These are phyloP conservation scores for Neonectria faginata DNA, from an alignment of 2,329 filamentous ascomycete genomes.

Conservation along the genomic window DNA sequence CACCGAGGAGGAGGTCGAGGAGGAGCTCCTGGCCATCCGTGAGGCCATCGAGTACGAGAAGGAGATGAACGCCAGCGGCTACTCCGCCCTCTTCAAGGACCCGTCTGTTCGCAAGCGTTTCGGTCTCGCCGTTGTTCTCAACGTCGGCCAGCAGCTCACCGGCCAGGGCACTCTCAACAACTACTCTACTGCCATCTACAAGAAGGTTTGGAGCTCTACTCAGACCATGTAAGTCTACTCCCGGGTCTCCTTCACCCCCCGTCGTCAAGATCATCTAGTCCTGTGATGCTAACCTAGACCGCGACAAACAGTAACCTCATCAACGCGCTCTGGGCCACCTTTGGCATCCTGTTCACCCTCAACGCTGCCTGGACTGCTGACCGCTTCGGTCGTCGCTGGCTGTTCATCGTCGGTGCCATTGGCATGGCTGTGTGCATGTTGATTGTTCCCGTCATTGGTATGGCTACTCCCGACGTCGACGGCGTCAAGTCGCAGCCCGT, in stretches of 20 bases:
- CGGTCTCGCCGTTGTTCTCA: conserved; percentile 73
- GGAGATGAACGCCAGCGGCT: conserved; percentile 72
- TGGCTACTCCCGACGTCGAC: conserved; percentile 61
- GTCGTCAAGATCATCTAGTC: background rate
- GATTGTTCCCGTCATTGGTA: conserved; percentile 62
- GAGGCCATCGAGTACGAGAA: conserved; percentile 79
- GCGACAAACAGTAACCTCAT: conserved; percentile 64
- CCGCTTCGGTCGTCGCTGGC: conserved; percentile 76
- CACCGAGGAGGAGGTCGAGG: conserved; percentile 73
- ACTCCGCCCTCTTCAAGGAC: conserved; percentile 77
- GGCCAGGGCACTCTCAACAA: conserved; percentile 79
- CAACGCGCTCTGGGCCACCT: conserved; percentile 80
- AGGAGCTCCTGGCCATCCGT: conserved; percentile 72
- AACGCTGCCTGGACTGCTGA: conserved; percentile 81
- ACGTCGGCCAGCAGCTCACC: conserved; percentile 78
- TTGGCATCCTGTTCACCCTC: conserved; percentile 78
- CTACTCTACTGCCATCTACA: conserved; percentile 80
- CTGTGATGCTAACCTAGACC: conserved; percentile 9
- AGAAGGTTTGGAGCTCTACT: conserved; percentile 71
- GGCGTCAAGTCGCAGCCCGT: conserved; percentile 68
- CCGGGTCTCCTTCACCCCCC: too few species aligned
- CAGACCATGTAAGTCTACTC: conserved; percentile 60
- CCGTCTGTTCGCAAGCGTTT: conserved; percentile 75
- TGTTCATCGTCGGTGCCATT: conserved; percentile 75
- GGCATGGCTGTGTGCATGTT: conserved; percentile 80